Percentiles rank a stretch among this genome's conserved stretches.
phyloP scores from a whole-genome alignment of 176 grass and related monocot genomes.

The Hyparrhenia diplandra region DNA sequence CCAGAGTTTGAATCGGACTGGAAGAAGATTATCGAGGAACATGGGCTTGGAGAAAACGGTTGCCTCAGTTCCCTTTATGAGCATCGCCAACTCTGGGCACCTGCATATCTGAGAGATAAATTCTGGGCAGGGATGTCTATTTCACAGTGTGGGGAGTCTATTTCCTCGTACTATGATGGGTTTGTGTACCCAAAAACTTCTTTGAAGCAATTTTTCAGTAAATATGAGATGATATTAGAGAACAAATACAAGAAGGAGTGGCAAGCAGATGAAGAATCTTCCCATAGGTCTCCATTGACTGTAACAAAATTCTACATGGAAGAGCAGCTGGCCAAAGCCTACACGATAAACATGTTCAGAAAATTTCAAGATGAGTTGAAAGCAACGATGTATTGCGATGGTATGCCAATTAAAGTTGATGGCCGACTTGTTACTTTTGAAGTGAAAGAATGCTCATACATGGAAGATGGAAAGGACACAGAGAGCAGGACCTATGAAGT shows the following conservation, averaged over 20 bases:
- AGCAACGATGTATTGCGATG: constrained; percentile 97
- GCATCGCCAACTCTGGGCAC: constrained; percentile 71
- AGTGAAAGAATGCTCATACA: constrained; percentile 88
- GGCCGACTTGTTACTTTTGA: constrained; percentile 57
- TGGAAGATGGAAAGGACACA: constrained; percentile 78
- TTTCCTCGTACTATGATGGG: constrained; percentile 84
- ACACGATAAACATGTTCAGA: constrained; percentile 91
- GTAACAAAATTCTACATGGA: constrained; percentile 99
- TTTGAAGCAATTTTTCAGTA: constrained; percentile 88
- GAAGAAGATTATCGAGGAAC: constrained; percentile 64
- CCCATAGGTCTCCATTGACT: constrained; percentile 72
- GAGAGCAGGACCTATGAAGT: constrained; percentile 73
- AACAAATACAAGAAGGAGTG: constrained; percentile 90
- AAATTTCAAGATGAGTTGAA: constrained; percentile 97
- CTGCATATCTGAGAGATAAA: constrained; percentile 73
- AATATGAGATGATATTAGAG: constrained; percentile 83
- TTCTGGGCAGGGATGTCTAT: constrained; percentile 91
- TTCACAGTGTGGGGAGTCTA: constrained; percentile 53
- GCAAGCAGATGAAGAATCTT: constrained; percentile 86
- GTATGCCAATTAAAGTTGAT: constrained; percentile 60
- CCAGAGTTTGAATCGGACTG: constrained; percentile 76
- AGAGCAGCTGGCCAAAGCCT: constrained; percentile 80
- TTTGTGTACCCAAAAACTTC: constrained; percentile 92
- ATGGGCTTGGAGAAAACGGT: constrained; percentile 74
- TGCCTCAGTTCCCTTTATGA: constrained; percentile 81